Evolutionary conservation across 441 rosid genomes (phyloP), one percentile per base, ranked within the genome.

Genomic region (Raphanus hybrid): DNA sequence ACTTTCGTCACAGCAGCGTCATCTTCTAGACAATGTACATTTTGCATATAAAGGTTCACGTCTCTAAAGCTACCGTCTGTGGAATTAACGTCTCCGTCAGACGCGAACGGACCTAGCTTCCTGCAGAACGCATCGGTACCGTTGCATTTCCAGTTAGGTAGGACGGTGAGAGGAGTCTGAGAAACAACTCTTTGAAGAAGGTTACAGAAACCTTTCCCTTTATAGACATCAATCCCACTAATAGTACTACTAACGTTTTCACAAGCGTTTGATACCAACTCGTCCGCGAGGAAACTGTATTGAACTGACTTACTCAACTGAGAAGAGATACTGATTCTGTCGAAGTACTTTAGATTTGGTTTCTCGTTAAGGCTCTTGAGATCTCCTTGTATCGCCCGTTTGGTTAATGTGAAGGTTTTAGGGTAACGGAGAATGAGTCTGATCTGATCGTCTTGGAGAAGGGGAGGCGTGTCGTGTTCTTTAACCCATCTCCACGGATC

Each of bases 401-500:
- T 82, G 5, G 92, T 88, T 74, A 92, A 71, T 1, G 87, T 84
- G 80, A 88, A 85, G 23, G 64, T 80, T 80, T 71, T 84, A 5
- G 96, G 96, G 71, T 79, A 88, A 8, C 65, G 90, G 72, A 92
- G 86, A 75, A 85, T 64, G 1, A 94, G 87, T 27, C 89, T 63
- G 68, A 94, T 94, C 77, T 82, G 88, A 85, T 94, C 98, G 29
- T 94, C 97, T 77, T 92, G 93, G 64, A 92, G 73, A 50, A 92
- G 89, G 35, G 93, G 93, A 12, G 88, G 90, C 58, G 86, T 83
- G 14, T 80, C 81, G 78, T 74, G 82, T 1, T 75, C 87, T 54
- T 89, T 84, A 71, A 84, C 76, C 97, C 96, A 90, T 76, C 82
- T 87, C 97, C 97, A 89, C 14, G 91, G 96, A 68, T 84, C 75